Percentiles rank a stretch among this genome's conserved stretches.
Evolutionary conservation across 768 basidiomycete genomes (phyloP).

Genomic region (Termitomyces heimii): DNA sequence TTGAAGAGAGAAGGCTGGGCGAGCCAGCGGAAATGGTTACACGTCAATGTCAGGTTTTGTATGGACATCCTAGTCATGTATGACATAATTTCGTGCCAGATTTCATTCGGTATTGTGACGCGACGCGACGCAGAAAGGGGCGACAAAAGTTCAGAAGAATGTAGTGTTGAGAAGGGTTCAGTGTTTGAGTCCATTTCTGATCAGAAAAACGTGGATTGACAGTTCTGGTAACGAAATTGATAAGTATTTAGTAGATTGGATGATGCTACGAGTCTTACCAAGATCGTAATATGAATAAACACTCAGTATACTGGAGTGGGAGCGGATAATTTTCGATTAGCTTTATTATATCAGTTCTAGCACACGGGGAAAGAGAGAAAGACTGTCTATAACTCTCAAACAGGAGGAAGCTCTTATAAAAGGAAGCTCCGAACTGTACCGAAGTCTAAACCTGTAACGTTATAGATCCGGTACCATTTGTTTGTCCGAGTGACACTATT

Average conservation of each 20-base stretch:
- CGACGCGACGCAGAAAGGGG: not conserved
- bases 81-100: constrained; percentile 16
- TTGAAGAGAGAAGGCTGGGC: constrained; percentile 17
- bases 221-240: not conserved
- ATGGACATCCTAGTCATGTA: constrained; percentile 5
- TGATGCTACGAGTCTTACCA: not conserved
- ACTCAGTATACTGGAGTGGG: not conserved
- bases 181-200: not conserved
- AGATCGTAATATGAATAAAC: not conserved
- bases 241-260: not conserved
- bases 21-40: constrained; percentile 12
- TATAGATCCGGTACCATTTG: not conserved
- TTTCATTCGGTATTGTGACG: constrained; percentile 9
- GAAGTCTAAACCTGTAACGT: not conserved
- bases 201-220: no score
- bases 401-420: not conserved
- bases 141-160: not conserved
- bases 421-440: not conserved
- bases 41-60: constrained; percentile 7
- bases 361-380: not conserved
- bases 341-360: not conserved
- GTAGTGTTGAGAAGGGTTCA: not conserved
- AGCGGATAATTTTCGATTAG: not conserved
- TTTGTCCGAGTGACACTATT: not conserved
- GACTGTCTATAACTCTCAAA: not conserved